Evolutionary conservation across 805 yeast genomes (phyloP), one percentile per base, ranked within the genome.

Genomic region (Teunomyces stri): DNA sequence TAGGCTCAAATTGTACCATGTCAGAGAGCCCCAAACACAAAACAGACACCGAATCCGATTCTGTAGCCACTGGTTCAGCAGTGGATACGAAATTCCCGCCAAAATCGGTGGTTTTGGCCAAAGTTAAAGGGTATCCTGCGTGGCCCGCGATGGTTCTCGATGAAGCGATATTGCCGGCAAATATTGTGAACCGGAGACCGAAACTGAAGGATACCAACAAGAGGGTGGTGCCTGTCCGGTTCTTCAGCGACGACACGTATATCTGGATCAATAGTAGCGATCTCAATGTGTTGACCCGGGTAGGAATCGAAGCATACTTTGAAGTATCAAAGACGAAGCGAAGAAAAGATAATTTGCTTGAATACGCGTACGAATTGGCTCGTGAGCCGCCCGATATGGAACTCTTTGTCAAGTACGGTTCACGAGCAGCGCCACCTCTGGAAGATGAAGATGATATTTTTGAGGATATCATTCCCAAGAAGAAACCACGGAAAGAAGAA

Each of bases 61-160:
- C 15, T 11, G 10, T 27, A 12, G 27, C 12, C 18, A 6, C 31
- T 11, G 10, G 9, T 12, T n/a, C 20, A 6, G 3, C 13, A 10
- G 29, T 11, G 5, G 16, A 28, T 31, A 33, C 16, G 13, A 37
- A 31, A 27, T 45, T 30, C n/a, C 20, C 37, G 18, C 51, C 51
- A 22, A 45, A 44, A 13, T 29, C 51, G 11, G 42, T 49, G 2
- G 64, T 89, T 0, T 72, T 89, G 20, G 94, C 94, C 6, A 89
- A 89, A 64, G 82, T 89, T 42, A 89, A 87, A 59, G 95, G 96
- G 6, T 89, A 82, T 60, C 87, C 96, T 2, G 85, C 91, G 36
- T 89, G 96, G 96, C 96, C 96, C 0, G 90, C 91, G 2, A 83
- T 88, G 81, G 82, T 87, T 3, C 76, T 88, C 3, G 84, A 83